Conservation (phyloP, 2,329 filamentous ascomycete species). For the Fusarium anthophilum region DNA sequence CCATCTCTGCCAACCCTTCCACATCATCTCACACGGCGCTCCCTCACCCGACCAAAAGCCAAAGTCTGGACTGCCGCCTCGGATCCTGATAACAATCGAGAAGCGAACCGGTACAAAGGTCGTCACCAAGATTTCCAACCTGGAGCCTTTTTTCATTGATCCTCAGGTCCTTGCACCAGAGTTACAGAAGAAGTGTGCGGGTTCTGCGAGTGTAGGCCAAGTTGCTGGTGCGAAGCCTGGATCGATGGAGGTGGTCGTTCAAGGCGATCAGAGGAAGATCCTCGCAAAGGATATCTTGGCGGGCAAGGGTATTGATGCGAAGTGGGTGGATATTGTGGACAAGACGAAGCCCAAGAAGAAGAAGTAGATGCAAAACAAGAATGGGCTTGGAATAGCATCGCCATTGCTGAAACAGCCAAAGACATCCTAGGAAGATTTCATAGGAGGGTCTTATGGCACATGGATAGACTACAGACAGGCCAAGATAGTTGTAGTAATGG, state of each 20-base stretch:
- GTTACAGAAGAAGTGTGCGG: slow-evolving; percentile 37
- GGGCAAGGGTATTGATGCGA: slow-evolving; percentile 24
- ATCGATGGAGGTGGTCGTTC: slow-evolving; percentile 34
- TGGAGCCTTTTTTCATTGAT: slow-evolving; percentile 36
- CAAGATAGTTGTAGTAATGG: neutral
- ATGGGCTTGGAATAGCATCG: neutral
- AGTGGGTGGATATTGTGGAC: slow-evolving; percentile 37
- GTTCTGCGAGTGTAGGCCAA: slow-evolving; percentile 36
- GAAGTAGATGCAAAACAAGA: neutral
- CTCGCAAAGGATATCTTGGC: slow-evolving; percentile 22
- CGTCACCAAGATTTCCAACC: slow-evolving; percentile 36
- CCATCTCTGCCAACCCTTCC: slow-evolving; percentile 32
- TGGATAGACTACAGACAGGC: neutral
- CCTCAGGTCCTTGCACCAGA: slow-evolving; percentile 34
- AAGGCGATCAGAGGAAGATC: slow-evolving; percentile 35
- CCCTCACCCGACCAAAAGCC: slow-evolving; percentile 28
- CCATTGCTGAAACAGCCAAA: neutral
- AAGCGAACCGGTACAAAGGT: slow-evolving; percentile 39
- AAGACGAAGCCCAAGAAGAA: slow-evolving; percentile 37
- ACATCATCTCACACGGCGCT: slow-evolving; percentile 22
- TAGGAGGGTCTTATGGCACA: neutral
- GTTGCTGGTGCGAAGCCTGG: slow-evolving; percentile 35
- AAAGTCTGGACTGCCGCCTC: slow-evolving; percentile 31
- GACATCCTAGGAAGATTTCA: neutral
- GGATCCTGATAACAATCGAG: slow-evolving; percentile 31